Evolutionary conservation across 495 filamentous ascomycete genomes (phyloP), one percentile per base, ranked within the genome.

Genomic region (Aspergillus diversus): DNA sequence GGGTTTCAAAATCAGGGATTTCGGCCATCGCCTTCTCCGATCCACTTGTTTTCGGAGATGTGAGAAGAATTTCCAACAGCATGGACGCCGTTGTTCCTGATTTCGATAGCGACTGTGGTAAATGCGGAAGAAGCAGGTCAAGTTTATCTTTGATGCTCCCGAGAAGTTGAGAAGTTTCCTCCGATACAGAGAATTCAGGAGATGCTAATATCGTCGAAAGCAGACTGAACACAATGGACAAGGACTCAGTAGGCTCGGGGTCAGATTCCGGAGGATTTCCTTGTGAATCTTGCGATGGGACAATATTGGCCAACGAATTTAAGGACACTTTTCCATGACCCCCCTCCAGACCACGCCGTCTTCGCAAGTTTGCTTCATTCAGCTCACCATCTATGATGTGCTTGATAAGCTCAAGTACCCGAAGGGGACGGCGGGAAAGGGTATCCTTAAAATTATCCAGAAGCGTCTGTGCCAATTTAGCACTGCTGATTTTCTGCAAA

Each of bases 161-260:
- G 0, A 91, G 71, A 7, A 80, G 55, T 11, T 73, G 69, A 5
- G 79, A 61, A 5, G 76, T 78, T 11, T 85, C 79, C 17, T 75
- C 66, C 0, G 82, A 81, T 32, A 75, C 80, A 17, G 81, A 78
- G 60, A 89, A 90, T 17, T 82, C 85, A 0, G 87, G 80, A 5
- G 85, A 84, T 1, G 89, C 86, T 39, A 91, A 66, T 32, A 91
- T 79, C 35, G 87, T 84, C 53, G 88, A 90, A 5, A 92, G 73
- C 15, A 92, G 73, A 62, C 88, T 90, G 50, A 92, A 82, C 1
- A 86, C 85, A 7, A 87, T 80, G 3, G 83, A 73, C 3, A 85
- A 71, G 0, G 84, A 82, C 55, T 83, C 81, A 6, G 65, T 64
- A 47, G 77, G 71, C 33, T 88, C 88, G 47, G 84, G 76, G 11